Conservation (phyloP, 257 asterid genomes). For the Mentha longifolia region DNA sequence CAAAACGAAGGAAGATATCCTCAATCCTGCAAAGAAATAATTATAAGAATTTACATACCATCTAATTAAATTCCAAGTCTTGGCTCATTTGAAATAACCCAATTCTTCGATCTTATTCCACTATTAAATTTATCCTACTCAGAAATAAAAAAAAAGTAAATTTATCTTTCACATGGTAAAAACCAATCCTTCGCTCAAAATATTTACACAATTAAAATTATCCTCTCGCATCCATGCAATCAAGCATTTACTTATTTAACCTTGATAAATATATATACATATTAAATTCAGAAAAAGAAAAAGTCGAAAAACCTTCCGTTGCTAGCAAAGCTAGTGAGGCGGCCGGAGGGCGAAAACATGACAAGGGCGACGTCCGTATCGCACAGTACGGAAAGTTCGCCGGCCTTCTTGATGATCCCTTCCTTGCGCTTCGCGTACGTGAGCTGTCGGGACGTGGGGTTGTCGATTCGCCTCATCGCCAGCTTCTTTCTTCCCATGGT, state of each 20-base stretch:
- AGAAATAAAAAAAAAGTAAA: too few species aligned
- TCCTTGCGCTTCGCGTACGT: conserved; percentile 66
- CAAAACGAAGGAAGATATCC: conserved; percentile 61
- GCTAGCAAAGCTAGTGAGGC: conserved; percentile 58
- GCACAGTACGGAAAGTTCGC: conserved; percentile 63
- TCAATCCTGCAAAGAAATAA: conserved; percentile 50
- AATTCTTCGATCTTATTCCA: background rate
- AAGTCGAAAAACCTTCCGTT: conserved; percentile 46
- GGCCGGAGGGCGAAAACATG: conserved; percentile 71
- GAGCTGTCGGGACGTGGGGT: conserved; percentile 51
- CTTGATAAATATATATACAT: too few species aligned
- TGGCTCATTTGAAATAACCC: background rate
- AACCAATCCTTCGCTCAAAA: too few species aligned
- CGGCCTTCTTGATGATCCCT: conserved; percentile 67
- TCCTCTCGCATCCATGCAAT: background rate
- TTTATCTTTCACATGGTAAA: too few species aligned
- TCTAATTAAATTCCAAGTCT: background rate
- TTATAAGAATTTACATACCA: background rate
- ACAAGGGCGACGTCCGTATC: conserved; percentile 67
- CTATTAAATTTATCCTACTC: too few species aligned
- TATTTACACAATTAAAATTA: too few species aligned
- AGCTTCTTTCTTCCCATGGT: conserved; percentile 68
- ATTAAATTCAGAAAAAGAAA: too few species aligned
- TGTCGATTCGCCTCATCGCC: conserved; percentile 53
- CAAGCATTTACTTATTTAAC: too few species aligned